Base-by-base conservation (phyloP, 192 early-diverging fungal genomes). In the Coemansia sp. region DNA sequence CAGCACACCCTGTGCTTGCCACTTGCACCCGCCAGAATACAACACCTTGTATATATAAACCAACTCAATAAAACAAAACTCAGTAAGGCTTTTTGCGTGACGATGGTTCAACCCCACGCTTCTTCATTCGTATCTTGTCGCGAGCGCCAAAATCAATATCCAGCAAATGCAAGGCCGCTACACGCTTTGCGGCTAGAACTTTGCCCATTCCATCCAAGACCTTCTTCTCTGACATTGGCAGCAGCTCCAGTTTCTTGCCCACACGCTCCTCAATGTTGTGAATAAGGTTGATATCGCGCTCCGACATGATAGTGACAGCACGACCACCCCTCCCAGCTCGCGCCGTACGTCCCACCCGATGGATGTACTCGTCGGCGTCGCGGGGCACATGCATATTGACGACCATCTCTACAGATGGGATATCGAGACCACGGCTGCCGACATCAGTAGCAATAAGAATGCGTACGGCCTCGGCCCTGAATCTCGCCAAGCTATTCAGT, bases 361-460 rank as follows among this genome's bases (percentile, higher is more conserved):
- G 98, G 61, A 99, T 93, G 62, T 99, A 99, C 72, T 96, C 95
- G 40, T 94, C 92, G 7, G 96, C 90, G 74, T 95, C 93, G 6
- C 92, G 86, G 9, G 98, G 96, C 20, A 99, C 86, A 70, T 99
- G 94, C 79, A 92, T 96, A 65, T 99, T 99, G 48, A 98, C 68
- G 11, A 99, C 98, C 58, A 92, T 68, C 46, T 94, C 84, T 3
- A 99, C 98, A 0, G 90, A 86, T 9, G 94, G 95, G 59, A 99
- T 99, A 84, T 99, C 98, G 34, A 99, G 83, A 70, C 98, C 97
- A 86, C 96, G 92, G 82, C 90, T 91, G 53, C 93, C 98, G 23
- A 99, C 98, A 77, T 99, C 98, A 0, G 98, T 99, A 21, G 95
- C 92, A 21, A 99, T 87, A 31, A 99, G 79, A 33, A 99, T 91